Evolutionary conservation across 257 asterid genomes (phyloP).

Genomic region (Penstemon eatonii): DNA sequence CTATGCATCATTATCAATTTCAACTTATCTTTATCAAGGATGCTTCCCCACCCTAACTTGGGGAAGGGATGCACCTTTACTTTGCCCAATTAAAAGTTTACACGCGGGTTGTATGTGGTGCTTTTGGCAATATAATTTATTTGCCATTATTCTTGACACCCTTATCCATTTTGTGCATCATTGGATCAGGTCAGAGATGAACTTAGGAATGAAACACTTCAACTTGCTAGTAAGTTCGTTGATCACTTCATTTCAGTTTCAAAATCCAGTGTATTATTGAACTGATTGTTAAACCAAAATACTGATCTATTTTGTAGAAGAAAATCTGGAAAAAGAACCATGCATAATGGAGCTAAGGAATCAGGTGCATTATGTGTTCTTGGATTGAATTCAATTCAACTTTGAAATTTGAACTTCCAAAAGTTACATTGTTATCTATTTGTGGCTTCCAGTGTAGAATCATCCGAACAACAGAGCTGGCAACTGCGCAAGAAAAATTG

Average conservation of each 20-base stretch:
- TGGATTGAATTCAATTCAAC: constrained; percentile 6
- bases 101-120: too few species aligned
- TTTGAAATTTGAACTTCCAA: constrained; percentile 1
- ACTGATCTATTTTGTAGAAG: constrained; percentile 48
- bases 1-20: not conserved
- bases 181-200: constrained; percentile 76
- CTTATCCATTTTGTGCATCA: constrained; percentile 15
- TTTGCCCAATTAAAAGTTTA: not conserved
- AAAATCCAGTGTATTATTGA: not conserved
- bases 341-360: constrained; percentile 87
- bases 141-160: constrained; percentile 22
- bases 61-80: not conserved
- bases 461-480: constrained; percentile 89
- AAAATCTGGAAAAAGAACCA: constrained; percentile 88
- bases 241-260: constrained; percentile 22
- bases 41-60: too few species aligned
- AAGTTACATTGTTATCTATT: constrained; percentile 12
- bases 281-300: not conserved
- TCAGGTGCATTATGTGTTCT: constrained; percentile 58
- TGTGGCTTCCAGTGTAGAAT: constrained; percentile 72
- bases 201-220: constrained; percentile 78
- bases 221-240: constrained; percentile 80
- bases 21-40: constrained; percentile 16
- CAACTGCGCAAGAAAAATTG: constrained; percentile 86
- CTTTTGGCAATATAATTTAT: too few species aligned